Evolutionary conservation across 768 basidiomycete species (phyloP), one percentile per base, ranked within the genome.

Genomic region (Wakefieldia striispora): DNA sequence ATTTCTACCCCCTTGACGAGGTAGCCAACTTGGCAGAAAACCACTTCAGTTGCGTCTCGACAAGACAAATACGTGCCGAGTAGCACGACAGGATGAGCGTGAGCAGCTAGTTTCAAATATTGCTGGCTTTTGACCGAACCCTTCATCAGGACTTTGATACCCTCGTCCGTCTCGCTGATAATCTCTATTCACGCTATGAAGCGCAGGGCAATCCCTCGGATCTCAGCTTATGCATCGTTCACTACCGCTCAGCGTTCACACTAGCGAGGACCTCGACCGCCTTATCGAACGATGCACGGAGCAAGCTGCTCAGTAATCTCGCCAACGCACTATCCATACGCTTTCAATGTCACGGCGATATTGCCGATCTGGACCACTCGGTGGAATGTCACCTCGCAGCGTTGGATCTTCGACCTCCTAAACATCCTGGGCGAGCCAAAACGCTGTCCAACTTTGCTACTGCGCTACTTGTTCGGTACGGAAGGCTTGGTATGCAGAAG

Each of bases 391-490:
- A 66, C 36, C 44, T 58, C 34, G 48, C 56, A 0, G 65, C 63
- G 11, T 49, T 70, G 43, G 50, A 61, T n/a, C 53, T 67, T 42
- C 54, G 63, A 24, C 58, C 63, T 43, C 45, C 55, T 26, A 58
- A 57, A 13, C 61, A 69, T 41, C 58, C 67, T 12, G 55, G 60
- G n/a, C 56, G 56, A 33, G 43, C 59, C 27, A 58, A 40, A 35
- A 45, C 57, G 10, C 24, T 72, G 26, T 61, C 58, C 35, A 65
- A 64, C 35, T 65, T 70, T 42, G 68, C 65, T 5, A 59, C 58
- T 20, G 60, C 55, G 9, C 42, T 71, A 16, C 58, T 61, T 8
- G 54, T 59, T 35, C 68, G 60, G 19, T 66, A 67, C 31, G 57
- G 62, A 36, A 43, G 59, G 40, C 54, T 55, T 13, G 54, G 66